phyloP scores from a whole-genome alignment of 2,329 filamentous ascomycete species.

The Ophiocordyceps camponoti-rufipedis region DNA sequence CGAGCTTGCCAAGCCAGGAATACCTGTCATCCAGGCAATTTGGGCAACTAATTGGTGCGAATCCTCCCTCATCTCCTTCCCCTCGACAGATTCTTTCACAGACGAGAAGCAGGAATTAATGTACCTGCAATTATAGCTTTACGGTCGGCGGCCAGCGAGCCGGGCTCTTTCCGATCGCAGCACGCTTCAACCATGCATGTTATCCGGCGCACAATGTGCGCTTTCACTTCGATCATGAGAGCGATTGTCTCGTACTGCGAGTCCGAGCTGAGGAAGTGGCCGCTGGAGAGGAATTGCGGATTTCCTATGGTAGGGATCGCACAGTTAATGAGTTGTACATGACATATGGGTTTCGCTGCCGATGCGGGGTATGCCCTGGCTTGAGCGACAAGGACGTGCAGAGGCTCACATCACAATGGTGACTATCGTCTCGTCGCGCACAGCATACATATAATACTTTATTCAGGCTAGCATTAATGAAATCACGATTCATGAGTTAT shows the following conservation, averaged over 20 bases:
- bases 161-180: constrained; percentile 29
- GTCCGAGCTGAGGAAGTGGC: constrained; percentile 15
- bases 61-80: background rate
- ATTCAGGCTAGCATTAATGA: too few relatives aligned
- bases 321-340: constrained; percentile 18
- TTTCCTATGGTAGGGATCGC: constrained; percentile 24
- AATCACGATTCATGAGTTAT: too few relatives aligned
- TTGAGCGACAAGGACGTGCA: constrained; percentile 3
- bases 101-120: background rate
- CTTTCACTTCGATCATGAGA: constrained; percentile 20
- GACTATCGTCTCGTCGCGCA: background rate
- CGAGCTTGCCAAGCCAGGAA: constrained; percentile 9
- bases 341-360: constrained; percentile 33
- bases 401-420: constrained; percentile 1
- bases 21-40: constrained; percentile 15
- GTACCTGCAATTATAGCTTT: constrained; percentile 7
- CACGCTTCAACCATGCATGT: constrained; percentile 43
- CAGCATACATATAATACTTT: too few relatives aligned
- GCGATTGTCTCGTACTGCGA: constrained; percentile 21
- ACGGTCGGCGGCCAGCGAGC: constrained; percentile 9
- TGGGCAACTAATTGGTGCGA: constrained; percentile 29
- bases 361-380: constrained; percentile 26
- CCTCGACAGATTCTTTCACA: background rate
- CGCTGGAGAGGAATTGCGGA: constrained; percentile 29
- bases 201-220: constrained; percentile 19